Evolutionary conservation across 345 rosid species (phyloP), one percentile per base, ranked within the genome.

Genomic region (Dovyalis caffra): DNA sequence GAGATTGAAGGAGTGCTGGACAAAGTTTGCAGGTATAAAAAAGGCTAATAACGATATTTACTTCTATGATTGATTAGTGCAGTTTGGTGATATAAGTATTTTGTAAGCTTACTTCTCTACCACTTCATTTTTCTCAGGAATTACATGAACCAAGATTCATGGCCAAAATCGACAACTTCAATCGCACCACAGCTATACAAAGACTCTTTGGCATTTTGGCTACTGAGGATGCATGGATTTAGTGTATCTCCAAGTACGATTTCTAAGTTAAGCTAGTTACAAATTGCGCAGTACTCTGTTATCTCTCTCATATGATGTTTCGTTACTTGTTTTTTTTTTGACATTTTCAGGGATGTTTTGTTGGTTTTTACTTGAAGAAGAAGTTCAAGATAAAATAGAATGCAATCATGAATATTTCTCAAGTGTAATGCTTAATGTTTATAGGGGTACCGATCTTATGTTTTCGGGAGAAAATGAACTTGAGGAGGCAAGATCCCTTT

Each of bases 361-460:
- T 32, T 87, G 91, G 93, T 89, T 91, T 78, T 73, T 89, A 76
- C 70, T 66, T 32, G 74, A 85, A 6, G 74, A 64, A 32, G 84
- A 80, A 77, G 76, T 76, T 60, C 79, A 60, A 64, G n/a, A 84
- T 58, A 74, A 70, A 25, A 65, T 88, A 0, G 84, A 81, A 64
- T 73, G 77, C 8, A 74, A 88, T 23, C 31, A 33, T 4, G 85
- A 86, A 14, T 72, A 68, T 28, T 82, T 87, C 53, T 66, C 81
- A 32, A 78, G 60, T 6, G 80, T 69, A 53, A 72, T 89, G 82
- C 81, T 89, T 33, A 84, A 85, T 67, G 82, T 89, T 68, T 74
- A 89, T 63, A 77, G 84, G 82, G 93, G 93, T 31, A 85, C 91
- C 15, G 85, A 86, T 64, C 75, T 91, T 70, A 88, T 86, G 88